Percentiles rank a stretch among this genome's conserved stretches.
phyloP scores from a whole-genome alignment of 2,329 filamentous ascomycete species.

The Penicillium concentricum region DNA sequence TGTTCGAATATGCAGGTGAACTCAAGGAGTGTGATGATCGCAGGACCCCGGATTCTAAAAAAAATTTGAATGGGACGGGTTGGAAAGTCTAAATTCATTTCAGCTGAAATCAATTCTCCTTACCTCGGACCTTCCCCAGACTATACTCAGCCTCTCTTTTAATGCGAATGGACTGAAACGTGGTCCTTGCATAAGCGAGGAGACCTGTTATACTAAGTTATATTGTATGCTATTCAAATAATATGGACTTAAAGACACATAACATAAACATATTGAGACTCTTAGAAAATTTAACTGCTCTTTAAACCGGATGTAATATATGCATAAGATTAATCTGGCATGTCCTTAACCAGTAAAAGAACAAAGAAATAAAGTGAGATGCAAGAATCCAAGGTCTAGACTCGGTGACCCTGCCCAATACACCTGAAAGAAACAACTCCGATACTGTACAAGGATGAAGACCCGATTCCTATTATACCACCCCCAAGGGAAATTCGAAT shows the following conservation, averaged over 20 bases:
- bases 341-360: neutral
- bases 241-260: no score
- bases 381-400: neutral
- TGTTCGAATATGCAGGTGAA: neutral
- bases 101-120: neutral
- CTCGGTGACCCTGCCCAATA: neutral
- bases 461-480: neutral
- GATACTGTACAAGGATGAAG: slow-evolving; percentile 6
- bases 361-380: neutral
- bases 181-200: slow-evolving; percentile 41
- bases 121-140: neutral
- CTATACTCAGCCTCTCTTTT: neutral
- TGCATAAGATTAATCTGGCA: neutral
- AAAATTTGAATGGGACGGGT: neutral
- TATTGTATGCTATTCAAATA: slow-evolving; percentile 25
- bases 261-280: no score
- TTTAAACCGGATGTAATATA: no score
- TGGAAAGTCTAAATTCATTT: neutral
- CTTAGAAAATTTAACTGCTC: no score
- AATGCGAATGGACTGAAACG: slow-evolving; percentile 2
- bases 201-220: no score
- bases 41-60: neutral
- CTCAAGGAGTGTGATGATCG: neutral
- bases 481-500: neutral
- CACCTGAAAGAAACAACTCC: neutral